Evolutionary conservation across 306 rosid genomes (phyloP).

Genomic region (Begonia masoniana): DNA sequence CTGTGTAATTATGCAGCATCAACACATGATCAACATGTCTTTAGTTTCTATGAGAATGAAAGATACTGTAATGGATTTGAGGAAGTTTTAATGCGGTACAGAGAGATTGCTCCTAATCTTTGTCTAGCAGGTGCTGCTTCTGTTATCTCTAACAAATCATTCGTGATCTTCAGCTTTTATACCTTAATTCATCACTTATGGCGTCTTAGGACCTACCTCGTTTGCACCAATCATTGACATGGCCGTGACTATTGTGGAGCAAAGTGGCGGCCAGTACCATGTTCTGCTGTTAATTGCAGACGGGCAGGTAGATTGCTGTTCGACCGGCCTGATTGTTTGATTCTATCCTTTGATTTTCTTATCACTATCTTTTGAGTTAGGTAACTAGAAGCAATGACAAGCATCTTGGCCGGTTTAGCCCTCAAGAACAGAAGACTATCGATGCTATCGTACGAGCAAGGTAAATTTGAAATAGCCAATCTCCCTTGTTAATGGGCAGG

Average conservation of each 20-base stretch:
- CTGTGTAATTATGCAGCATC: background rate
- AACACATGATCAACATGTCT: constrained; percentile 1
- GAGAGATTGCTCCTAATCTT: background rate
- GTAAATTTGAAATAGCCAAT: background rate
- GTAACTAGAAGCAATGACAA: background rate
- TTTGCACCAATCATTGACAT: constrained; percentile 1
- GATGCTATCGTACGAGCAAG: background rate
- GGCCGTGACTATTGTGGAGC: background rate
- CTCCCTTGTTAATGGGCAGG: too few species aligned
- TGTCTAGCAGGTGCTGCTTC: background rate
- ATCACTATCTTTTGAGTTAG: background rate
- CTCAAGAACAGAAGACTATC: background rate
- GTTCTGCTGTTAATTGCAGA: background rate
- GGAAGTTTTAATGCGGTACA: background rate
- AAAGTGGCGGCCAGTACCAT: background rate
- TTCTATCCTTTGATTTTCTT: too few species aligned
- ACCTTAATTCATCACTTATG: background rate
- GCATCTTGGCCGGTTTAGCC: background rate
- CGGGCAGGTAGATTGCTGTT: background rate
- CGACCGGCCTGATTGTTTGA: too few species aligned
- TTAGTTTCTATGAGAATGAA: background rate
- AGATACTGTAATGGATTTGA: background rate
- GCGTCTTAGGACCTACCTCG: background rate
- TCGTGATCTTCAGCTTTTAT: background rate
- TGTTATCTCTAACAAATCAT: background rate